These are phyloP conservation scores for Macrotyloma uniflorum DNA, from an alignment of 306 rosid species.

Conservation along the genomic window DNA sequence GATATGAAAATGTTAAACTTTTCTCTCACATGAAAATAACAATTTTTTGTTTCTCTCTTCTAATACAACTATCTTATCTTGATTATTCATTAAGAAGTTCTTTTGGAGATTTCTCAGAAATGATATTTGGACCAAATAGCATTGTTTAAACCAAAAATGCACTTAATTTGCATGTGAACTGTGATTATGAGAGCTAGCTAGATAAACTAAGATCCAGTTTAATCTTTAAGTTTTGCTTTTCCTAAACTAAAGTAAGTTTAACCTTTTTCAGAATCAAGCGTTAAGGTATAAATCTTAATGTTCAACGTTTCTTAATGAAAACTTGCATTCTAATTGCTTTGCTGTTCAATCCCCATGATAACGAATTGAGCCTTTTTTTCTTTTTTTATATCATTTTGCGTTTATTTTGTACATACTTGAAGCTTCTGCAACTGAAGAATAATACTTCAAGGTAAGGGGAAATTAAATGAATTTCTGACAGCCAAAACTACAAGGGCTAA, in stretches of 20 bases:
- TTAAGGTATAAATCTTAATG: neutral
- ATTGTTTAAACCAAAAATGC: neutral
- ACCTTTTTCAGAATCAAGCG: neutral
- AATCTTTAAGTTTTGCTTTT: neutral
- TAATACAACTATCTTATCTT: neutral
- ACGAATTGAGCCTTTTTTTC: neutral
- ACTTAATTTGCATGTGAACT: neutral
- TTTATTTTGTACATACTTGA: neutral
- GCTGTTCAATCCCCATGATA: neutral
- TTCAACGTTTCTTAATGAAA: neutral
- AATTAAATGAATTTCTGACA: constrained; percentile 2
- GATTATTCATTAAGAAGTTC: neutral
- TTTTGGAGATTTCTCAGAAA: neutral
- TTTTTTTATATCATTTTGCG: neutral
- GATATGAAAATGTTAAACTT: neutral
- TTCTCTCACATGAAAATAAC: neutral
- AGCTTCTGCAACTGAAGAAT: constrained; percentile 24
- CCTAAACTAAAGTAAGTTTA: neutral
- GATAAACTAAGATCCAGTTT: constrained; percentile 4
- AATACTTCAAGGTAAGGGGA: constrained; percentile 14
- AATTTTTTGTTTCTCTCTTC: neutral
- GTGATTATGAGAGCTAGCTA: neutral
- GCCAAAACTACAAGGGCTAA: neutral
- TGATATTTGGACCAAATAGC: neutral
- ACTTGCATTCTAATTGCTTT: neutral